phyloP scores from a whole-genome alignment of 2,329 filamentous ascomycete genomes.

The Sclerotinia trifoliorum region DNA sequence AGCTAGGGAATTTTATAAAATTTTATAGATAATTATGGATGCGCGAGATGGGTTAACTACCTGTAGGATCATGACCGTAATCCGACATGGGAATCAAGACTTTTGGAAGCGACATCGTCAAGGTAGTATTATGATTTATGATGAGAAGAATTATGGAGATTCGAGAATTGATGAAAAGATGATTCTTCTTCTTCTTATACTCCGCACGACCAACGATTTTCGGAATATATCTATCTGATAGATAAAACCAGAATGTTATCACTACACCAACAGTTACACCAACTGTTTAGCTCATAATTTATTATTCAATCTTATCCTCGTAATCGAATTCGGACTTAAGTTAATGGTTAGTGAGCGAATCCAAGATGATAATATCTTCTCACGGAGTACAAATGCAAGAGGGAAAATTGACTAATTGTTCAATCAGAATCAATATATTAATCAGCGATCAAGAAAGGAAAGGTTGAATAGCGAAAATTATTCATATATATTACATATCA shows the following conservation, averaged over 20 bases:
- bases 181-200: neutral
- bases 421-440: too few species aligned
- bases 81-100: constrained; percentile 53
- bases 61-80: constrained; percentile 56
- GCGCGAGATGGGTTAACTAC: constrained; percentile 36
- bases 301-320: too few species aligned
- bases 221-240: neutral
- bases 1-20: too few species aligned
- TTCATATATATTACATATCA: neutral
- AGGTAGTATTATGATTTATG: too few species aligned
- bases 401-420: neutral
- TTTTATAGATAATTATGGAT: too few species aligned
- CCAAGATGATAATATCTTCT: neutral
- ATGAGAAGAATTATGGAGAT: neutral
- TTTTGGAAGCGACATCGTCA: constrained; percentile 33
- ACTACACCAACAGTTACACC: neutral
- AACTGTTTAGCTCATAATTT: neutral
- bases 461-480: neutral
- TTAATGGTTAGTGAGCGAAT: neutral
- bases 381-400: neutral
- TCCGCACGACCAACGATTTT: too few species aligned
- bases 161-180: too few species aligned
- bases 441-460: too few species aligned
- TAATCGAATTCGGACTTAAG: neutral
- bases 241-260: neutral